Evolutionary conservation across 495 filamentous ascomycete genomes (phyloP), one percentile per base, ranked within the genome.

Genomic region (Usnea hakonensis): DNA sequence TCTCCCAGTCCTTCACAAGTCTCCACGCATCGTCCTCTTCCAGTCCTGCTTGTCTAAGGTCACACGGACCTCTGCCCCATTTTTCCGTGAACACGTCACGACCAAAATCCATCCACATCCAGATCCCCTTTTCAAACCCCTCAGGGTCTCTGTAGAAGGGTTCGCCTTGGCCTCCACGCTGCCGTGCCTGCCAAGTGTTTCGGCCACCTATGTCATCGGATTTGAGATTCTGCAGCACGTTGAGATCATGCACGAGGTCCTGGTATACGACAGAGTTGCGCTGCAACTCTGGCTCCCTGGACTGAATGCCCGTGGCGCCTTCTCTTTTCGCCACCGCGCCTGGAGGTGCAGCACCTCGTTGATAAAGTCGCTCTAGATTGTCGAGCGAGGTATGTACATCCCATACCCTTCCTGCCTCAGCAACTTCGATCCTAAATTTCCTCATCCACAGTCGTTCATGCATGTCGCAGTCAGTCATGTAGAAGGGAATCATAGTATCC

Each of bases 401-500:
- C 30, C 73, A 82, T n/a, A 86, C 69, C 46, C 76, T 66, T 7
- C 81, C 84, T 2, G 74, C 79, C 26, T 72, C 64, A 37, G 62
- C 70, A 48, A 79, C 72, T n/a, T 70, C 61, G 57, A 79, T 76
- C 19, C 70, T 72, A 74, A 79, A 85, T n/a, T 73, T 71, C 16
- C 64, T 67, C 82, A 85, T 83, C 41, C 64, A 65, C 23, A 86
- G 57, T 17, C 83, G 76, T 17, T 73, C 68, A 66, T 84, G 77
- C 67, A 83, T 79, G 53, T 87, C 83, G 68, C 83, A 86, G 61
- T 85, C 82, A 2, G 83, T 81, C 61, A 72, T 75, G 63, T 85
- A 85, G 64, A 82, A 86, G 1, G 83, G 83, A n/a, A 87, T 84
- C 64, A 82, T 62, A 0, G 78, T 76, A 60, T 86, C 83, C 80